Evolutionary conservation across 352 stramenopile genomes (phyloP), one percentile per base, ranked within the genome.

Genomic region (Phytophthora quininea): DNA sequence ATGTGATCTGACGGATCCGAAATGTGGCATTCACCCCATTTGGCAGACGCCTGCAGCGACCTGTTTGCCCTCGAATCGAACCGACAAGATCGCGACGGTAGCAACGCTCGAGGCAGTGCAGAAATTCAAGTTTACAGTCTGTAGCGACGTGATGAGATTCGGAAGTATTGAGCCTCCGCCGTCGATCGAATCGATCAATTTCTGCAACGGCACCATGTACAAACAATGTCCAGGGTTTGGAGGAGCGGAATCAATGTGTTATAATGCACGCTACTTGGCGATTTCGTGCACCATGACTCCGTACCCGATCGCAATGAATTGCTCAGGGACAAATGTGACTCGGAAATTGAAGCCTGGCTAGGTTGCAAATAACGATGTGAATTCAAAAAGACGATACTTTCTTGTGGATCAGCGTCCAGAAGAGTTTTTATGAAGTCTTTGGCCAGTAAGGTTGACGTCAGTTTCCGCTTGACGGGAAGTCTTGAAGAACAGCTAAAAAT

Each of bases 221-320:
- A 54, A 54, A 5, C 56, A 74, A 35, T 73, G 74, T 15, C 7
- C 49, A 14, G 10, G 32, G 3, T 8, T 31, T 15, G 37, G 48
- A 7, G 32, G 57, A 15, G 9, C 15, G 0, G 37, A 66, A 0
- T 55, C 47, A 0, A 80, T 82, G 54, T 83, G 69, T 62, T 81
- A 78, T 54, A 76, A 71, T 50, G 45, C 59, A 8, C 53, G 64
- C 0, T 59, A 66, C 49, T 79, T 82, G 67, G 65, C 19, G 2
- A 73, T 81, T 6, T 31, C 60, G 4, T 85, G 74, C 54, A 54
- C 55, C 12, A 30, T 29, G 19, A 73, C 64, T n/a, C 19, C 51
- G 3, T 59, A 64, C n/a, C 38, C 54, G 2, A 62, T 74, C 19
- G 51, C 65, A 32, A 74, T 79, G 66, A 58, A 83, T 86, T 54